A percentile compares a stretch with the other conserved stretches of the same genome.
Evolutionary conservation across 2,329 filamentous ascomycete species (phyloP).

Genomic region (Cladosporium cucumerinum): DNA sequence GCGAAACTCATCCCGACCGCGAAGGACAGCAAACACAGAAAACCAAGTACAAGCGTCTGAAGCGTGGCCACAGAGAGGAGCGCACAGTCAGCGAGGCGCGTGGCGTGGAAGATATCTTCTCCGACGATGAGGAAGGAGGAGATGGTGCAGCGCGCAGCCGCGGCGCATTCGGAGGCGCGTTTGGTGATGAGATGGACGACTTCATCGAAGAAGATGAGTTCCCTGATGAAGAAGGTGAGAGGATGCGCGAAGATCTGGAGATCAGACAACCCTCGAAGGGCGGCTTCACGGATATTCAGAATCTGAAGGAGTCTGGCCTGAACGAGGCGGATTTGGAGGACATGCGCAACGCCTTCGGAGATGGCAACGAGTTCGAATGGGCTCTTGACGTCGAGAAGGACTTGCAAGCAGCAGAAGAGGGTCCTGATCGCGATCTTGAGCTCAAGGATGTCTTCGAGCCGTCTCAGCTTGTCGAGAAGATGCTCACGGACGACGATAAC

Average conservation of each 20-base stretch:
- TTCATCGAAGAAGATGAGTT: conserved; percentile 97
- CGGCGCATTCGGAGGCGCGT: conserved; percentile 42
- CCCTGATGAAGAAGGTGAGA: conserved; percentile 75
- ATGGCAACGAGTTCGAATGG: conserved; percentile 94
- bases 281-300: conserved; percentile 68
- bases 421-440: conserved; percentile 80
- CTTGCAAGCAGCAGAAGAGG: conserved; percentile 70
- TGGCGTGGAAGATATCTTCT: conserved; percentile 89
- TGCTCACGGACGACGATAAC: conserved; percentile 94
- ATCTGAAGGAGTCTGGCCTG: conserved; percentile 61
- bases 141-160: conserved; percentile 48
- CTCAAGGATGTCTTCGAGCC: conserved; percentile 98
- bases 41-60: conserved; percentile 93
- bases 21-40: conserved; percentile 65
- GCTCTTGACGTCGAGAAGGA: conserved; percentile 85
- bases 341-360: conserved; percentile 93
- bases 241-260: conserved; percentile 79
- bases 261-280: conserved; percentile 76
- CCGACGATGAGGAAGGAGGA: conserved; percentile 77
- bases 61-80: conserved; percentile 80
- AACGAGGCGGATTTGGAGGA: conserved; percentile 93
- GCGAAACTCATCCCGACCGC: conserved; percentile 70
- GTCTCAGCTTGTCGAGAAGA: conserved; percentile 86
- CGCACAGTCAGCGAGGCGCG: conserved; percentile 59
- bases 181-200: conserved; percentile 77